Evolutionary conservation across 2,329 filamentous ascomycete species (phyloP).

Genomic region (Teratosphaeria pseudoeucalypti): DNA sequence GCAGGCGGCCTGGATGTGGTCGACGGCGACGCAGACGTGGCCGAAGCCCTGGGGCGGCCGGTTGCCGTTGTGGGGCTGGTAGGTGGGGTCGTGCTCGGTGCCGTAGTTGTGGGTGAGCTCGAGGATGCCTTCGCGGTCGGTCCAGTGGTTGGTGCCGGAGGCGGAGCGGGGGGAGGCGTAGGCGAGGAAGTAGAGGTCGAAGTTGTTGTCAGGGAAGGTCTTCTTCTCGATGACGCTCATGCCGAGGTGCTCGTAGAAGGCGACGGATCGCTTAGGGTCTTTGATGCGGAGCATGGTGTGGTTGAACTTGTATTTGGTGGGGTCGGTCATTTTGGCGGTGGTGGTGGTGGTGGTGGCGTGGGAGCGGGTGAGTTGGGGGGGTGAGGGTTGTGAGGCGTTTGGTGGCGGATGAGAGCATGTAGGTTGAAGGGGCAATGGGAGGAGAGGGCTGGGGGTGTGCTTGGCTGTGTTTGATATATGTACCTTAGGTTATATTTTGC

Average conservation of each 20-base stretch:
- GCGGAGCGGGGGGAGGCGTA: constrained; percentile 68
- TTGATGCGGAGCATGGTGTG: constrained; percentile 62
- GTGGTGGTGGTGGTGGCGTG: constrained; percentile 26
- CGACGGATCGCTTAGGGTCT: constrained; percentile 72
- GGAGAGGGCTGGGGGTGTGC: not conserved
- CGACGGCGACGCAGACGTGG: constrained; percentile 65
- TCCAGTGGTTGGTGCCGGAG: constrained; percentile 64
- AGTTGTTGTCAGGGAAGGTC: constrained; percentile 75
- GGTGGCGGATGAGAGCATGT: constrained; percentile 1
- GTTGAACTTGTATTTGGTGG: constrained; percentile 55
- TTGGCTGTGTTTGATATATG: not conserved
- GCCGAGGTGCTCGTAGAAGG: constrained; percentile 90
- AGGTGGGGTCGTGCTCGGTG: constrained; percentile 74
- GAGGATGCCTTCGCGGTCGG: constrained; percentile 65
- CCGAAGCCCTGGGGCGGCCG: constrained; percentile 79
- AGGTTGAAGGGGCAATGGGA: not conserved
- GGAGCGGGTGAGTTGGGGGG: constrained; percentile 5
- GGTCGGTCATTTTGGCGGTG: constrained; percentile 46
- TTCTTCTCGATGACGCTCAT: constrained; percentile 75
- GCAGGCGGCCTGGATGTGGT: constrained; percentile 66
- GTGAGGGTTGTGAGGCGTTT: constrained; percentile 1
- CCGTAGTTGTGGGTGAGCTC: constrained; percentile 82
- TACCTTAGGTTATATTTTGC: not conserved
- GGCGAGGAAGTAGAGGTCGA: constrained; percentile 90
- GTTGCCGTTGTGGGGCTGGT: constrained; percentile 80